Base-by-base conservation (phyloP, 768 basidiomycete genomes). In the Suillus sp. region DNA sequence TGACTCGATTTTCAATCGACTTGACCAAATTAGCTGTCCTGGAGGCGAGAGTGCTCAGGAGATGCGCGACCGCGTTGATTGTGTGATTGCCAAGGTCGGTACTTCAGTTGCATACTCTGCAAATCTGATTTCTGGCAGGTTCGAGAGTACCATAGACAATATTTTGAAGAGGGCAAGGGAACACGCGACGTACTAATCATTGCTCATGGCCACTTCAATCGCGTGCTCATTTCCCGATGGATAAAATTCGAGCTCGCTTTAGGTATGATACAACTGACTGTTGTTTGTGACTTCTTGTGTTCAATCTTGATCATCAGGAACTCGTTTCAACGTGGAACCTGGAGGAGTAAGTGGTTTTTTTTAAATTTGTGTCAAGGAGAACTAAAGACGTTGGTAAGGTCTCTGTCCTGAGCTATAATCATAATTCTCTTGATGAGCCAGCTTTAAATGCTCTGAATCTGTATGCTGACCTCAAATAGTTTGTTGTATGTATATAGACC, bases 141-240 rank as follows among this genome's bases (percentile, higher is more conserved):
- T 62, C 86, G 86, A 13, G 86, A 90, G 69, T 85, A 90, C 70
- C 92, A 94, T 69, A 81, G 82, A 61, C 74, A 83, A 68, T 92
- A 90, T 73, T 79, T 84, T 53, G 90, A 92, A 68, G 84, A 89
- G 55, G 86, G 86, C 1, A 77, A 81, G 20, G 82, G 88, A 60
- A 82, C 84, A 25, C 84, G 91, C 25, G 94, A 97, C 69, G 89
- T 95, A 11, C 83, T 96, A 63, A 90, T 99, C 70, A 86, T 98
- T 64, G 92, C 94, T 1, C 96, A 98, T 74, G 95, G 91, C 1
- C 91, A 95, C 75, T 86, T 86, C 74, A 92, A 84, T 60, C 85
- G 91, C 45, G 83, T 84, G 54, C 79, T 94, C 68, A 90, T 95
- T 60, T 80, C 92, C 16, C 89, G 94, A 54, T 96, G 94, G 94